These are phyloP conservation scores for Rhytidiadelphus loreus DNA, from an alignment of 225 moss, liverwort and hornwort species.

Conservation along the genomic window DNA sequence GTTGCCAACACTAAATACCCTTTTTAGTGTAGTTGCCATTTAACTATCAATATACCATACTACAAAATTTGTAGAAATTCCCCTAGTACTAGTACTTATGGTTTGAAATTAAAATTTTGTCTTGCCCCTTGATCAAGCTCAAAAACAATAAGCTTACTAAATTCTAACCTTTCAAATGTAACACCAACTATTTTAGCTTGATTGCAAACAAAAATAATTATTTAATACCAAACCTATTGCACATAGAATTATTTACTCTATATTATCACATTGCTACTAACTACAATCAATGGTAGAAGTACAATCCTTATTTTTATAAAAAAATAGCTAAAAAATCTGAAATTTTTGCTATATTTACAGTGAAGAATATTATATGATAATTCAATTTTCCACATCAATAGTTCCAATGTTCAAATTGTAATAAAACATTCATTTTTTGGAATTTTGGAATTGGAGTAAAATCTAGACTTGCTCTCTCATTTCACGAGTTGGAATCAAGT, in stretches of 20 bases:
- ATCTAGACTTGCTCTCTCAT: neutral
- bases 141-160: neutral
- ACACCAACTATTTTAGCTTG: neutral
- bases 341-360: neutral
- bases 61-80: neutral
- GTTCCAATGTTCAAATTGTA: neutral
- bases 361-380: neutral
- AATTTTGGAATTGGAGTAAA: neutral
- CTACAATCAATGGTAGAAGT: neutral
- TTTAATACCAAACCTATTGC: neutral
- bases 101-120: neutral
- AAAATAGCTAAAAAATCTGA: too few species aligned
- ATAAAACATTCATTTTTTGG: neutral
- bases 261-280: too few species aligned
- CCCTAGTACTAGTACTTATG: accelerated
- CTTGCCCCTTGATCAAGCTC: neutral
- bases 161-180: neutral
- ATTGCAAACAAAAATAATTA: neutral
- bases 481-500: neutral
- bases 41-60: neutral
- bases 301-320: neutral
- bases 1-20: too few species aligned
- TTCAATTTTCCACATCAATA: too few species aligned
- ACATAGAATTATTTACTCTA: accelerated
- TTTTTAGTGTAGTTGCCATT: neutral